phyloP scores from a whole-genome alignment of 106 monocot genomes.

The Dendrobium catenatum region DNA sequence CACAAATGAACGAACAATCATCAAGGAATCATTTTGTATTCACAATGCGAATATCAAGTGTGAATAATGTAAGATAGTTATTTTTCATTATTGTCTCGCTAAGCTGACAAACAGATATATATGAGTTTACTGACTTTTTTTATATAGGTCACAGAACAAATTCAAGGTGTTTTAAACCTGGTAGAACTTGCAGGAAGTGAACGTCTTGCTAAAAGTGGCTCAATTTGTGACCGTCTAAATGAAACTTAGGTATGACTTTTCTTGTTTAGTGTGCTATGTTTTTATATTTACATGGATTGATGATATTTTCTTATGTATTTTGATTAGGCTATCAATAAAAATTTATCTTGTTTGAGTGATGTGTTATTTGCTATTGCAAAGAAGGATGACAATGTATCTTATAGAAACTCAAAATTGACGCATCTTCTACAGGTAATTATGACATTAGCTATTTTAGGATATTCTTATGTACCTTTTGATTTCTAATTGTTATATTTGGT shows the following conservation, averaged over 20 bases:
- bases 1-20: slow-evolving; percentile 92
- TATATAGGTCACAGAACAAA: slow-evolving; percentile 67
- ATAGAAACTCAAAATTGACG: slow-evolving; percentile 82
- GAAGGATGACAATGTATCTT: slow-evolving; percentile 88
- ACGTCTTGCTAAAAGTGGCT: slow-evolving; percentile 67
- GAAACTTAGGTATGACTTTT: slow-evolving; percentile 65
- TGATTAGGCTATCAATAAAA: slow-evolving; percentile 80
- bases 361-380: slow-evolving; percentile 79
- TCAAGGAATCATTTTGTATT: slow-evolving; percentile 94
- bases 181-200: slow-evolving; percentile 97
- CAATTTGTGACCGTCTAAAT: slow-evolving; percentile 86
- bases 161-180: slow-evolving; percentile 81
- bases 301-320: not conserved
- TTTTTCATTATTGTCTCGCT: not conserved
- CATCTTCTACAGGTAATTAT: slow-evolving; percentile 19
- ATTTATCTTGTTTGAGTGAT: slow-evolving; percentile 73
- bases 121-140: not conserved
- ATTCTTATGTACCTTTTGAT: no score
- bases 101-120: not conserved
- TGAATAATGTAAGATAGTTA: slow-evolving; percentile 48
- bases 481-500: no score
- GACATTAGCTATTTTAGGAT: not conserved
- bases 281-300: not conserved
- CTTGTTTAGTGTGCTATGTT: not conserved
- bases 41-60: slow-evolving; percentile 66